Base-by-base conservation (phyloP, 2,329 filamentous ascomycete species). In the Neonectria punicea region DNA sequence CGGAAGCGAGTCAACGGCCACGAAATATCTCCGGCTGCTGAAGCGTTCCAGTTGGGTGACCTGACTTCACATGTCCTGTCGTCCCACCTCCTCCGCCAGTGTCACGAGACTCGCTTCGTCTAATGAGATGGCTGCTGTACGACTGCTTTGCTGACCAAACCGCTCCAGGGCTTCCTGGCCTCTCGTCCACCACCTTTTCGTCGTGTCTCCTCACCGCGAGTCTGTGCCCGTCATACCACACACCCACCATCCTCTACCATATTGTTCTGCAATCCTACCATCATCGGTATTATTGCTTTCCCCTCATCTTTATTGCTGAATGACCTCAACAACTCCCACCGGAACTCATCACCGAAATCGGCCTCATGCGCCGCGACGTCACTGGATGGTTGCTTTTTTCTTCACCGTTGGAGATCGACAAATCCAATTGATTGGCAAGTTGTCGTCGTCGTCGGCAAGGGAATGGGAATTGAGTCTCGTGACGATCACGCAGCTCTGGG, bases 21-120 rank as follows among this genome's bases (percentile, higher is more conserved):
- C 55, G 50, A 16, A 58, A 53, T 63, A 43, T 43, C 25, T 58
- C 65, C 34, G 36, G 54, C 41, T 60, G 32, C 49, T 62, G 56
- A 28, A 50, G 34, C 18, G 34, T 16, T 16, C 28, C n/a, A 22
- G 53, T 61, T 28, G 39, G 28, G 60, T 72, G 64, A 65, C 43
- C 61, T 73, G 70, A 73, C 68, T 65, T 67, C 20, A 53, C 54
- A 55, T 54, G 53, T 55, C 36, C 43, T n/a, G 63, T 70, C 70
- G 66, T 66, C 58, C 67, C 67, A 71, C 68, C 20, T 55, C 34
- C 13, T 36, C 41, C 39, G 9, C 13, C 16, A 44, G 34, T 55
- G 61, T 71, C 65, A 70, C 51, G 66, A 67, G 66, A 72, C 64
- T 55, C 10, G 25, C 53, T 49, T 41, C 22, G 28, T 59, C 57